These are phyloP conservation scores for Pseudogymnoascus verrucosus DNA, from an alignment of 2,329 filamentous ascomycete genomes.

Conservation along the genomic window DNA sequence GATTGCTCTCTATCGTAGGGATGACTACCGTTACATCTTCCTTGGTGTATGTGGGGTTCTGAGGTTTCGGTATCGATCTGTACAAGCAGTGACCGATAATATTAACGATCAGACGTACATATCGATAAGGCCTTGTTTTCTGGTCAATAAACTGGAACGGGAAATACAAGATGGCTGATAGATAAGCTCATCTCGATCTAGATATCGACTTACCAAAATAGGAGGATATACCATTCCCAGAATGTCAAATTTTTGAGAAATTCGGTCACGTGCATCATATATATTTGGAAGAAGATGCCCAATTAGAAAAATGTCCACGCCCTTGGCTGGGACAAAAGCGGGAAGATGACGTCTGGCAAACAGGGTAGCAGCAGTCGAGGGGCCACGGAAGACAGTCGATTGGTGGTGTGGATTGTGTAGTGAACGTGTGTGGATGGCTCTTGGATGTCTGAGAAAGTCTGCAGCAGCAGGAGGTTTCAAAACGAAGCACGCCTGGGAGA, in stretches of 20 bases:
- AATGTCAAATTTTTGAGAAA: conserved; percentile 9
- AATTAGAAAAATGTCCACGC: background rate
- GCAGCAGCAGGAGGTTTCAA: background rate
- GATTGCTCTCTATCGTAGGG: conserved; percentile 81
- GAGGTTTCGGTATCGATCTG: conserved; percentile 73
- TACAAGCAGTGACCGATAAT: conserved; percentile 80
- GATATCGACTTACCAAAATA: conserved; percentile 5
- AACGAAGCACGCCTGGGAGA: background rate
- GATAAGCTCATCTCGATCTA: background rate
- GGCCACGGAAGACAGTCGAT: background rate
- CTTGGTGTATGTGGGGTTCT: conserved; percentile 62
- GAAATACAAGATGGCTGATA: background rate
- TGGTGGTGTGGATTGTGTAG: background rate
- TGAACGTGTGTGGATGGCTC: background rate
- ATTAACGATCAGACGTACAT: conserved; percentile 78
- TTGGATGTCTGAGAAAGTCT: background rate
- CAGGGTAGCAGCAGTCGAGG: background rate
- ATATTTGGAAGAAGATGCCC: background rate
- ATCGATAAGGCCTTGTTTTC: conserved; percentile 67
- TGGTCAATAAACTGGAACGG: conserved; percentile 9
- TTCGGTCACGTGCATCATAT: conserved; percentile 3
- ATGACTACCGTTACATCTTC: conserved; percentile 91
- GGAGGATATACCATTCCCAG: conserved; percentile 9
- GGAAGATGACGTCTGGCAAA: background rate
- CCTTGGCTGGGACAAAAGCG: background rate